Evolutionary conservation across 208 protist genomes (phyloP), one percentile per base, ranked within the genome.

Genomic region (Leishmania major): DNA sequence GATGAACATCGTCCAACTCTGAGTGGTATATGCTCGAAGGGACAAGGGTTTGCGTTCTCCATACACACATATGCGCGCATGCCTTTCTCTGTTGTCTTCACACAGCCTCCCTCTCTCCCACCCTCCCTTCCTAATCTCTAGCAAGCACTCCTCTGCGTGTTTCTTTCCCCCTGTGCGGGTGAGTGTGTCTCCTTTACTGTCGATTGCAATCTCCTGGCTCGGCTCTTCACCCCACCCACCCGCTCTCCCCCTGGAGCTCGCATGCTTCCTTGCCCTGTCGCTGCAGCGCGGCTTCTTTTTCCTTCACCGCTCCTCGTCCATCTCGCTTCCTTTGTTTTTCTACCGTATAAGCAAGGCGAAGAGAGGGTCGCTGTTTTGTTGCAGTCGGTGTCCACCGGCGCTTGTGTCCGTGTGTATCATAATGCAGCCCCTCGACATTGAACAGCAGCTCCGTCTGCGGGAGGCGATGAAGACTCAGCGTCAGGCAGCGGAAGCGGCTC

Each of bases 401-500:
- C 10, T 57, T 4, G 28, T 53, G 40, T 75, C 43, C 40, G 35
- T 77, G 75, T 67, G 11, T 77, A 3, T 19, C 28, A 37, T 40
- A 35, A 80, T 85, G 82, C 40, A 64, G 51, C 31, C 47, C 59
- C 75, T 91, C 55, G 90, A 93, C 75, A 75, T 93, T 43, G 90
- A 93, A 57, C 79, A 89, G 74, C 90, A 93, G 76, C 76, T 91
- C 28, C 85, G 86, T 37, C 81, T 81, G 8, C 81, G 83, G 35
- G 81, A 88, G 69, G 74, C 82, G 22, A 17, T 77, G 35, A 59
- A 71, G 70, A 37, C 70, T 28, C 85, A 73, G 55, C 59, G 76
- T 11, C 80, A 13, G 43, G 84, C 57, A 74, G 84, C 75, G 59
- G 80, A 43, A 28, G 55, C 64, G 17, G 47, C 62, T 47, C 79